phyloP scores from a whole-genome alignment of 805 yeast genomes.

The Torulaspora franciscae region DNA sequence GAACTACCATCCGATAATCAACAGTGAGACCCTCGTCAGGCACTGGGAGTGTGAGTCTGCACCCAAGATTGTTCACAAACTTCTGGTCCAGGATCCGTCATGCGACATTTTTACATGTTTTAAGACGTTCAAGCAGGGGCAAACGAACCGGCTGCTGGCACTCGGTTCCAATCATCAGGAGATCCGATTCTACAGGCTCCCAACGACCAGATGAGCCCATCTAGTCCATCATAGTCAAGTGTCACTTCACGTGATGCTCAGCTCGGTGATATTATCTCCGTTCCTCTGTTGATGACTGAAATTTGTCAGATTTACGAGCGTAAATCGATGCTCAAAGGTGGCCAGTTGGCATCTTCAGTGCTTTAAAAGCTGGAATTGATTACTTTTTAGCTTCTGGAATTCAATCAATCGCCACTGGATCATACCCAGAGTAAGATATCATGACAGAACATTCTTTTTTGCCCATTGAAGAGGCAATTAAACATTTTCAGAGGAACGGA shows the following conservation, averaged over 20 bases:
- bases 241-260: conserved; percentile 3
- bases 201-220: not conserved
- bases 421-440: not conserved
- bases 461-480: conserved; percentile 31
- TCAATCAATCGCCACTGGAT: not conserved
- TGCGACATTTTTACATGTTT: conserved; percentile 13
- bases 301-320: conserved; percentile 9
- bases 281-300: conserved; percentile 3
- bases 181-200: conserved; percentile 6
- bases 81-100: conserved; percentile 7
- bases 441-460: conserved; percentile 14
- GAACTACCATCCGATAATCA: conserved; percentile 6
- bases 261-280: conserved; percentile 6
- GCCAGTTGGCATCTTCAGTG: not conserved
- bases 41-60: conserved; percentile 4
- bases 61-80: conserved; percentile 8
- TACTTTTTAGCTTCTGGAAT: not conserved
- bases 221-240: not conserved
- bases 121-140: conserved; percentile 8
- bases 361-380: not conserved
- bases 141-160: conserved; percentile 5
- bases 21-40: conserved; percentile 2
- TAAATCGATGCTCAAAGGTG: not conserved
- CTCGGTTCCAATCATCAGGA: conserved; percentile 7
- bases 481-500: conserved; percentile 38